phyloP scores from a whole-genome alignment of 495 filamentous ascomycete species.

The Penicillium atrosanguineum region DNA sequence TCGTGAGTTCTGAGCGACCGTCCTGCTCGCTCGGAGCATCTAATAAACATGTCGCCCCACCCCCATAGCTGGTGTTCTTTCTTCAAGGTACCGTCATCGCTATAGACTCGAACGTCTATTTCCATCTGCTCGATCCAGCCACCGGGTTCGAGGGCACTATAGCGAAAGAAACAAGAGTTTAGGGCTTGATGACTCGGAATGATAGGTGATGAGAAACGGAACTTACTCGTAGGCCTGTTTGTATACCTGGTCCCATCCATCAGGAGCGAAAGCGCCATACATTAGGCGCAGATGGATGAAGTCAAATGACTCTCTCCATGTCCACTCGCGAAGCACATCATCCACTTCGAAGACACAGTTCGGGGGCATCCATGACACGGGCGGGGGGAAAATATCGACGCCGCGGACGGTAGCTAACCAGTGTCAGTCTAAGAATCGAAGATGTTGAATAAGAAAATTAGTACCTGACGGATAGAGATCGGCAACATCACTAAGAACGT shows the following conservation, averaged over 20 bases:
- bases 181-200: too few species aligned
- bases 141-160: conserved; percentile 35
- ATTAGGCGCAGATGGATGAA: conserved; percentile 20
- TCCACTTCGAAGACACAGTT: conserved; percentile 26
- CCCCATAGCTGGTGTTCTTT: conserved; percentile 22
- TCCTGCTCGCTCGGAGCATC: conserved; percentile 9
- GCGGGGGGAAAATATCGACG: conserved; percentile 7
- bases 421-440: too few species aligned
- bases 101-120: conserved; percentile 29
- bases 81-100: conserved; percentile 38
- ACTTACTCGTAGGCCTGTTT: background rate
- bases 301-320: conserved; percentile 20
- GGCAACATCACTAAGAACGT: too few species aligned
- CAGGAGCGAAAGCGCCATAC: conserved; percentile 5
- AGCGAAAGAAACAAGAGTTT: background rate
- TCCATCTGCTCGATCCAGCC: conserved; percentile 54
- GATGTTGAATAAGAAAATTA: too few species aligned
- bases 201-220: too few species aligned
- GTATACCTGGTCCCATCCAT: background rate
- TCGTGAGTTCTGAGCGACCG: conserved; percentile 1
- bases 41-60: conserved; percentile 14
- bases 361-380: conserved; percentile 19
- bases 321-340: conserved; percentile 20
- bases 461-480: too few species aligned
- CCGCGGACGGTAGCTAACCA: conserved; percentile 7